phyloP scores from a whole-genome alignment of 345 rosid genomes.

The Moricandia arvensis region DNA sequence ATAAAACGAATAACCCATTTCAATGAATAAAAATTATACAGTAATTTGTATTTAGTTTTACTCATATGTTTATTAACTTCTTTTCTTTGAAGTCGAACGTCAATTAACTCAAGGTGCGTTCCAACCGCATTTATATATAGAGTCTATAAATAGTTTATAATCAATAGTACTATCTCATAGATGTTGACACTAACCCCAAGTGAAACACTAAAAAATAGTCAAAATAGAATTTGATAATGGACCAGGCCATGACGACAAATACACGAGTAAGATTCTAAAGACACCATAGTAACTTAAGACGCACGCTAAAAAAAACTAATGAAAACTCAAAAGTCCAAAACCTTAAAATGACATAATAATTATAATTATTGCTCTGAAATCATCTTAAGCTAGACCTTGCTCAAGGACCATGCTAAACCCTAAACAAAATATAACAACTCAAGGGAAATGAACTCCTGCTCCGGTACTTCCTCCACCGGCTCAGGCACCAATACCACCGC shows the following conservation, averaged over 20 bases:
- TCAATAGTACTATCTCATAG: neutral
- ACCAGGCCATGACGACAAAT: constrained; percentile 19
- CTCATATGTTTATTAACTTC: too few species aligned
- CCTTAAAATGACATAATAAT: neutral
- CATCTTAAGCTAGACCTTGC: constrained; percentile 21
- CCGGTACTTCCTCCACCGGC: constrained; percentile 26
- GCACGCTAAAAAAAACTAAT: constrained; percentile 13
- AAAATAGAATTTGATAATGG: constrained; percentile 16
- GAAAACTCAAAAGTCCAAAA: constrained; percentile 1
- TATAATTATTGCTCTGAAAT: constrained; percentile 9
- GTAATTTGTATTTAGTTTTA: too few species aligned
- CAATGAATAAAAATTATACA: too few species aligned
- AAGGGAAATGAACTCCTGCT: constrained; percentile 36
- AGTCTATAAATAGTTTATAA: constrained; percentile 9
- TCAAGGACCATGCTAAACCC: constrained; percentile 14
- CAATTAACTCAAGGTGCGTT: too few species aligned
- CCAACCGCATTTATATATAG: too few species aligned
- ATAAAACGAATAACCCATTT: too few species aligned
- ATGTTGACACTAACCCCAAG: constrained; percentile 24
- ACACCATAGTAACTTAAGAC: constrained; percentile 20
- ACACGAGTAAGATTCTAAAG: constrained; percentile 4
- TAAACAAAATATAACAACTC: constrained; percentile 11
- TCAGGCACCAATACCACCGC: constrained; percentile 37
- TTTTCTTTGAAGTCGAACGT: too few species aligned
- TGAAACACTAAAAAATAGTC: constrained; percentile 21